These are phyloP conservation scores for Rhizopus microsporus DNA, from an alignment of 371 early-diverging fungal genomes.

Conservation along the genomic window DNA sequence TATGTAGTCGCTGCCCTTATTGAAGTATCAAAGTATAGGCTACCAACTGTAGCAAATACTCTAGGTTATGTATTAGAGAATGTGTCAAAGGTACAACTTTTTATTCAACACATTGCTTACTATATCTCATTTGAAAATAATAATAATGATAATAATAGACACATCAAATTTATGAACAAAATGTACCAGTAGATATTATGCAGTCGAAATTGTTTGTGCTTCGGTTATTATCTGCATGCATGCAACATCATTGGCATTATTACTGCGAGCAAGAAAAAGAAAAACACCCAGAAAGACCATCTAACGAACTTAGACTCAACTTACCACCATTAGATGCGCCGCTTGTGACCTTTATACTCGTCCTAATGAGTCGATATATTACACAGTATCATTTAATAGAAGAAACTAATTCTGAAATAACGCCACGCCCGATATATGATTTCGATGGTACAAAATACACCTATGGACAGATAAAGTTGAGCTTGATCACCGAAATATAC, in stretches of 20 bases:
- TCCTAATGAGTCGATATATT: conserved; percentile 66
- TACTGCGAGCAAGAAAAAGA: conserved; percentile 19
- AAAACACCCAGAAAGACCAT: conserved; percentile 18
- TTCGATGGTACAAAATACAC: conserved; percentile 21
- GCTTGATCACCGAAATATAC: conserved; percentile 61
- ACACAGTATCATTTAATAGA: conserved; percentile 50
- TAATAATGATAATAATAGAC: conserved; percentile 13
- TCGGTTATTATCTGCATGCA: conserved; percentile 72
- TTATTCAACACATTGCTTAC: background rate
- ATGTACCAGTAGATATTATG: conserved; percentile 63
- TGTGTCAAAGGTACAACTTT: conserved; percentile 58
- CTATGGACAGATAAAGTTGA: conserved; percentile 35
- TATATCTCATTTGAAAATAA: background rate
- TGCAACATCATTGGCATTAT: conserved; percentile 68
- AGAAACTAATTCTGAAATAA: conserved; percentile 21
- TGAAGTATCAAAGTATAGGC: conserved; percentile 63
- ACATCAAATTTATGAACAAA: conserved; percentile 50
- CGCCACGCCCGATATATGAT: conserved; percentile 5
- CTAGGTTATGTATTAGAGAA: conserved; percentile 62
- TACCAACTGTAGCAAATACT: conserved; percentile 56
- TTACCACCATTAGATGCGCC: conserved; percentile 71
- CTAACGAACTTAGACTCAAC: conserved; percentile 5
- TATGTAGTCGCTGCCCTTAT: conserved; percentile 59
- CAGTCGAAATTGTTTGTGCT: conserved; percentile 79
- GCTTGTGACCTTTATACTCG: conserved; percentile 67